Conservation (phyloP, 2,329 filamentous ascomycete genomes). For the Metarhizium sp. region DNA sequence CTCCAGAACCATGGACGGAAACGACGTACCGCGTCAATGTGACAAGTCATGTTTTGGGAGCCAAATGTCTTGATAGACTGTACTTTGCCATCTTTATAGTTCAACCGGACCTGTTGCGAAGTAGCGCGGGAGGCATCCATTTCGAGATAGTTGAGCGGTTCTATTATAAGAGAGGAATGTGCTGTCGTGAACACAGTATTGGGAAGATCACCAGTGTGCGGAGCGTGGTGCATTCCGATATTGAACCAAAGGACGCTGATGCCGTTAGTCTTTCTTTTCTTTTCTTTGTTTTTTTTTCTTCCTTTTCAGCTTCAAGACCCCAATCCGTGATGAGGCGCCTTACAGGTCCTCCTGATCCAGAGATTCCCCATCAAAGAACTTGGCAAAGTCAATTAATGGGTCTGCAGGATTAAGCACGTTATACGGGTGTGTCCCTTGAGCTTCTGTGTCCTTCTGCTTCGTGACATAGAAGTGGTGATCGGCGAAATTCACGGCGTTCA, state of each 20-base stretch:
- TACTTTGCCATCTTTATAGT: neutral
- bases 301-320: neutral
- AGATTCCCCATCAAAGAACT: conserved; percentile 33
- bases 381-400: conserved; percentile 39
- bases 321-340: neutral
- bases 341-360: conserved; percentile 25
- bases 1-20: neutral
- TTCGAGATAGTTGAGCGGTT: neutral
- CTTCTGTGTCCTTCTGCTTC: conserved; percentile 42
- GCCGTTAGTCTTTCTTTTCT: neutral
- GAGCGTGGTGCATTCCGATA: conserved; percentile 48
- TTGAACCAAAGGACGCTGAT: conserved; percentile 39
- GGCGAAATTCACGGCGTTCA: conserved; percentile 37
- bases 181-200: conserved; percentile 25
- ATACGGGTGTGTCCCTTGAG: conserved; percentile 31
- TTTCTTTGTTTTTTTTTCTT: neutral
- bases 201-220: conserved; percentile 38
- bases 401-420: conserved; percentile 35
- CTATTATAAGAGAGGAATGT: conserved; percentile 2
- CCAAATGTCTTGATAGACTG: neutral
- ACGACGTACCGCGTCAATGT: neutral
- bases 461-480: conserved; percentile 41
- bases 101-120: neutral
- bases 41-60: neutral
- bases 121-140: neutral